These are phyloP conservation scores for Trypanosoma platydactyli DNA, from an alignment of 208 protist species.

Conservation along the genomic window DNA sequence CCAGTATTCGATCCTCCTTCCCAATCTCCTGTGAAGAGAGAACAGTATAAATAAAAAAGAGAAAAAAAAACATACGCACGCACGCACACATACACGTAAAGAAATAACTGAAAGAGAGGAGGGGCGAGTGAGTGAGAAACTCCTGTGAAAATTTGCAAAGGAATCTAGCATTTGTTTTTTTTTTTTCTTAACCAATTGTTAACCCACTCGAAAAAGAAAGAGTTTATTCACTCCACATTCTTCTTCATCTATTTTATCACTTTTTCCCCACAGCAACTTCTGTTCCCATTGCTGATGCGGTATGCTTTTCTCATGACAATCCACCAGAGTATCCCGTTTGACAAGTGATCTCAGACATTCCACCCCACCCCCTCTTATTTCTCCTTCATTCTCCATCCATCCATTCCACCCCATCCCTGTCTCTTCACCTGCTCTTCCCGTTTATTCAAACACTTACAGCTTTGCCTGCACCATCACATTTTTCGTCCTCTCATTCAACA, in stretches of 20 bases:
- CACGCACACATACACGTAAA: too few species aligned
- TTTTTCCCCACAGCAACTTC: not conserved
- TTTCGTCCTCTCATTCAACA: slow-evolving; percentile 41
- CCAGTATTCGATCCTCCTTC: not conserved
- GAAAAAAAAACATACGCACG: not conserved
- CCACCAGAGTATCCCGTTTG: not conserved
- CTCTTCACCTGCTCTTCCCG: not conserved
- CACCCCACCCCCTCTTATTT: not conserved
- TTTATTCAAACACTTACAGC: slow-evolving; percentile 32
- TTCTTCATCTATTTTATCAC: not conserved
- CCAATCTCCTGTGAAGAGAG: not conserved
- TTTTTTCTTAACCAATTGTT: not conserved
- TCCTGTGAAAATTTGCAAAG: too few species aligned
- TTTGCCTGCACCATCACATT: slow-evolving; percentile 2
- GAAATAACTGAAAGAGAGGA: too few species aligned
- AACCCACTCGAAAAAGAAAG: not conserved
- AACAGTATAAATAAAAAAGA: slow-evolving; percentile 5
- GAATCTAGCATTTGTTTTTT: not conserved
- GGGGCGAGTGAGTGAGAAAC: too few species aligned
- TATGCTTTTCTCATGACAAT: not conserved
- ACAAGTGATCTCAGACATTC: too few species aligned
- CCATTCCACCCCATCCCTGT: not conserved
- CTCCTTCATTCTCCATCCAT: slow-evolving; percentile 30
- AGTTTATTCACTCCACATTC: not conserved
- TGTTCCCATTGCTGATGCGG: not conserved